Base-by-base conservation (phyloP, 805 yeast genomes). In the Saturnispora halmiae region DNA sequence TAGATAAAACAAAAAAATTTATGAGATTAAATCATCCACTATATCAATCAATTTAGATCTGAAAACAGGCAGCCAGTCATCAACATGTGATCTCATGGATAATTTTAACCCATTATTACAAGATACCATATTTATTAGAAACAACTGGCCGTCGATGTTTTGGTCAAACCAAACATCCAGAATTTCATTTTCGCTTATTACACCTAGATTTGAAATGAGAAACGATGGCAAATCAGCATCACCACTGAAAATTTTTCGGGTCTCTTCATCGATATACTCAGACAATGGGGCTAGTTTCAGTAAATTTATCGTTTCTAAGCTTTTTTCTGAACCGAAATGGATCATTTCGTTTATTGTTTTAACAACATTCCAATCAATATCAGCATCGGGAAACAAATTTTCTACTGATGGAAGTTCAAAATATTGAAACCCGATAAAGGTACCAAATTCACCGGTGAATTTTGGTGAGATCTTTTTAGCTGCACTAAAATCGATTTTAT, bases 371-470 rank as follows among this genome's bases (percentile, higher is more conserved):
- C 49, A 43, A 20, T 44, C 21, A 8, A 44, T 20, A 4, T 22
- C 21, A 3, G 22, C 45, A 11, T 38, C 21, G 6, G 36, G 33
- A 13, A 38, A 33, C 4, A 48, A 11, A 18, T 44, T 40, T 3
- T 15, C 15, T 5, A 51, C 41, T 10, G 51, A 36, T 4, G 55
- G 54, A 14, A 29, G 15, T 10, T 36, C 39, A 29, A 36, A 36
- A 29, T 20, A 16, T 7, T 18, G 21, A 11, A 20, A 18, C 3
- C 39, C 39, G 30, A 36, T 10, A 16, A 18, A 28, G 5, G 34
- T 19, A 5, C 39, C 39, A 36, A 36, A 36, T 4, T 36, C 39
- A 20, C 22, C 39, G 19, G 28, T 28, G 15, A 38, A 38, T 7
- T 26, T 22, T 8, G 41, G 41, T 10, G 15, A 31, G 4, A 18